phyloP scores from a whole-genome alignment of 2,329 filamentous ascomycete species.

The Tolypocladium album region DNA sequence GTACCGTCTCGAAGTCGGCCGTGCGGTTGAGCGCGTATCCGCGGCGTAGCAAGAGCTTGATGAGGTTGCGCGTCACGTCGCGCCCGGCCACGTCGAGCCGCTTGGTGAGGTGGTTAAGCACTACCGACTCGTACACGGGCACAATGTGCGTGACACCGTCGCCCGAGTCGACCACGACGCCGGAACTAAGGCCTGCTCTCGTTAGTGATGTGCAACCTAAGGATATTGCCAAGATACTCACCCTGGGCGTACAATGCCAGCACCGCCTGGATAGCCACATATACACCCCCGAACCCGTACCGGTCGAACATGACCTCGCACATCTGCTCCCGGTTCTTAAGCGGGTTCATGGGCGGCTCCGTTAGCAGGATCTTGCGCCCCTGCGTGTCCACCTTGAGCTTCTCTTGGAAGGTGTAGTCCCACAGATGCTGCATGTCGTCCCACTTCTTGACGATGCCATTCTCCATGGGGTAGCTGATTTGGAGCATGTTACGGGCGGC shows the following conservation, averaged over 20 bases:
- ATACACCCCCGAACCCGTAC: conserved; percentile 92
- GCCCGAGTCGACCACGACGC: conserved; percentile 97
- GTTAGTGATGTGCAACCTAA: not conserved
- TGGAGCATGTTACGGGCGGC: conserved; percentile 95
- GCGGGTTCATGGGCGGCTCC: conserved; percentile 94
- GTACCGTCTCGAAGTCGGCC: conserved; percentile 96
- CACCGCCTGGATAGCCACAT: conserved; percentile 96
- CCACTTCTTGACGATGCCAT: conserved; percentile 98
- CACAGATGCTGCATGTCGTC: conserved; percentile 99
- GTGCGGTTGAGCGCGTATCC: conserved; percentile 97
- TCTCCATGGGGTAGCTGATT: conserved; percentile 99
- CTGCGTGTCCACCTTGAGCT: conserved; percentile 83
- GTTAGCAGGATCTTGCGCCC: conserved; percentile 96
- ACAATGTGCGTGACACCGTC: conserved; percentile 98
- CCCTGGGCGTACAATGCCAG: conserved; percentile 94
- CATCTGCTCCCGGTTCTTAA: conserved; percentile 97
- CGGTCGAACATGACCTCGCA: conserved; percentile 98
- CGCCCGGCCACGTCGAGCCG: conserved; percentile 91
- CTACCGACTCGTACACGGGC: conserved; percentile 94
- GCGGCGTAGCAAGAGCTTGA: conserved; percentile 82
- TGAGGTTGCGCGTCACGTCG: conserved; percentile 97
- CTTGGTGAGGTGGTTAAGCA: conserved; percentile 91
- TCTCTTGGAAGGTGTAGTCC: conserved; percentile 98
- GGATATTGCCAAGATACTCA: conserved; percentile 23
- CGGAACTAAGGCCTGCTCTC: conserved; percentile 62